phyloP scores from a whole-genome alignment of 805 yeast species.

The Candida parachauliodes region DNA sequence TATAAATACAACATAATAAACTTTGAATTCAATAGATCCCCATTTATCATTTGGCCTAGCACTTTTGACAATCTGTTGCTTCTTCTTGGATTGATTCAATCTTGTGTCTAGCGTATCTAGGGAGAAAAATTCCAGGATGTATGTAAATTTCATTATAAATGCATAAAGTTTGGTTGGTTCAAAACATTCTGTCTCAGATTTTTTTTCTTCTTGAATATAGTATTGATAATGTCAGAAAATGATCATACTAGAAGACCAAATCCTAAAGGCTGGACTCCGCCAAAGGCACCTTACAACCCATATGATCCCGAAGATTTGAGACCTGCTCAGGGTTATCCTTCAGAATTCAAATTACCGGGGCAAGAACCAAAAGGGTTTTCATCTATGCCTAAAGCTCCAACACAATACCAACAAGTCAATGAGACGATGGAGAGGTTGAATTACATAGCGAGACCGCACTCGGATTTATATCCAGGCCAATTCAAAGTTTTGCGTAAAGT shows the following conservation, averaged over 20 bases:
- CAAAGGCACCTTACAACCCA: conserved; percentile 82
- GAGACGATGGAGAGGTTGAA: conserved; percentile 71
- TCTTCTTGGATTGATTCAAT: conserved; percentile 37
- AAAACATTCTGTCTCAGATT: conserved; percentile 6
- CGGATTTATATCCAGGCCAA: conserved; percentile 75
- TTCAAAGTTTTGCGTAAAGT: conserved; percentile 64
- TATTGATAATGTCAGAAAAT: conserved; percentile 3
- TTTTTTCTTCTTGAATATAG: conserved; percentile 2
- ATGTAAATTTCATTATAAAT: not conserved
- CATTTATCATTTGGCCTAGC: conserved; percentile 54
- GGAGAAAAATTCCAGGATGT: conserved; percentile 35
- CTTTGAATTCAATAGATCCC: conserved; percentile 69
- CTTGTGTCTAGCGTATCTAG: conserved; percentile 53
- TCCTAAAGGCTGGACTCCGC: conserved; percentile 77
- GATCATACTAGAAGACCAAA: conserved; percentile 61
- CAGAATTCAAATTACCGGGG: conserved; percentile 71
- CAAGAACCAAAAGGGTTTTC: conserved; percentile 51
- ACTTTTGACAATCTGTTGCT: conserved; percentile 26
- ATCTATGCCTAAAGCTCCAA: conserved; percentile 59
- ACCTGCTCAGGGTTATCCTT: conserved; percentile 83
- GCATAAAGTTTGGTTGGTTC: conserved; percentile 8
- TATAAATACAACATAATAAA: conserved; percentile 61
- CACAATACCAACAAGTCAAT: conserved; percentile 64
- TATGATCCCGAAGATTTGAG: conserved; percentile 73
- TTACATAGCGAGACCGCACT: conserved; percentile 75